A percentile compares a stretch with the other conserved stretches of the same genome.
Conservation (phyloP, 306 rosid genomes). For the Gleditsia sinensis region DNA sequence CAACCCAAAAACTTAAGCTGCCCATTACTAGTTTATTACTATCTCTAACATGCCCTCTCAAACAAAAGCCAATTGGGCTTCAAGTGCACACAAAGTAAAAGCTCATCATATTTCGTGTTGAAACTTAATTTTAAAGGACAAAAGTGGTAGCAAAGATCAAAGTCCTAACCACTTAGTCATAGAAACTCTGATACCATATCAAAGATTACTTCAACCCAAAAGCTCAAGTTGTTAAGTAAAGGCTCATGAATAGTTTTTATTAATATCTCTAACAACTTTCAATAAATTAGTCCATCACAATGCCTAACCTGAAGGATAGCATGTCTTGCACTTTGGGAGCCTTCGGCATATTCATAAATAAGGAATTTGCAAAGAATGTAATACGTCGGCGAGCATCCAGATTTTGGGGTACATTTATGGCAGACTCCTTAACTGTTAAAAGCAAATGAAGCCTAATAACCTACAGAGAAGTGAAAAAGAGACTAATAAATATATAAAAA, state of each 20-base stretch:
- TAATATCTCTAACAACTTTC: not conserved
- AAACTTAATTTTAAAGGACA: too few relatives aligned
- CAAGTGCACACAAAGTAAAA: too few relatives aligned
- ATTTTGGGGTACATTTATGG: conserved; percentile 75
- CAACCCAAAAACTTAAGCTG: not conserved
- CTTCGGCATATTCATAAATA: conserved; percentile 69
- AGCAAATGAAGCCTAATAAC: conserved; percentile 70
- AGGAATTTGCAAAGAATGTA: conserved; percentile 77
- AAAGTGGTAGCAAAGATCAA: too few relatives aligned
- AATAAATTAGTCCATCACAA: not conserved
- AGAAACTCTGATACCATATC: too few relatives aligned
- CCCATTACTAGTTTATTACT: not conserved
- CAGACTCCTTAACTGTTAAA: conserved; percentile 75
- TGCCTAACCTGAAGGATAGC: conserved; percentile 71
- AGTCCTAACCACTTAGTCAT: too few relatives aligned
- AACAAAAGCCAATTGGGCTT: too few relatives aligned
- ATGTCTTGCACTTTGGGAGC: conserved; percentile 71
- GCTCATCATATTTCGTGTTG: too few relatives aligned
- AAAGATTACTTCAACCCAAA: too few relatives aligned
- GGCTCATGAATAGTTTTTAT: not conserved
- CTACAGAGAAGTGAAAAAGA: conserved; percentile 35
- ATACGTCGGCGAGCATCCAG: conserved; percentile 79
- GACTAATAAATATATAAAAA: conserved; percentile 19
- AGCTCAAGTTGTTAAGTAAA: too few relatives aligned
- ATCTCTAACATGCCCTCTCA: too few relatives aligned